These are phyloP conservation scores for Cercospora zeae-maydis DNA, from an alignment of 2,329 filamentous ascomycete species.

Conservation along the genomic window DNA sequence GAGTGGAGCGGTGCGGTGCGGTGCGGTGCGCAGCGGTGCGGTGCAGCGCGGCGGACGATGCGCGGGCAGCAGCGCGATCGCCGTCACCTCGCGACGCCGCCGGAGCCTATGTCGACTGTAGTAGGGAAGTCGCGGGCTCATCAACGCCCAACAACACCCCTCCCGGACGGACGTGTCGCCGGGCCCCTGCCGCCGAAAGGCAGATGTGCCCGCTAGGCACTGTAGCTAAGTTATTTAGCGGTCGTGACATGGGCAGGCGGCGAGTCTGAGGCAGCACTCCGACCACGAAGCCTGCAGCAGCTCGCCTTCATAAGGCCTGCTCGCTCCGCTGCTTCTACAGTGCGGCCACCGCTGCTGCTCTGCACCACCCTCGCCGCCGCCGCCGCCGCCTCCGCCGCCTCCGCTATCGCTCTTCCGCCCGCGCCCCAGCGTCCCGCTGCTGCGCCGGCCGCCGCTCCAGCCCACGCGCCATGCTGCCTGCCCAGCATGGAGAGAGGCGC, in stretches of 20 bases:
- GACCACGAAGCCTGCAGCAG: not conserved
- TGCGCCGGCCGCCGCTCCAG: not conserved
- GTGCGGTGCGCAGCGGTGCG: not conserved
- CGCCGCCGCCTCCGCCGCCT: not conserved
- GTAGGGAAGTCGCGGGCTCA: no score
- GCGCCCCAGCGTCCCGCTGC: not conserved
- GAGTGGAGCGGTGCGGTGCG: no score
- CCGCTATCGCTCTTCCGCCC: no score
- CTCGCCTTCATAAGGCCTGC: constrained; percentile 5
- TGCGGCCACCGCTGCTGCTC: not conserved
- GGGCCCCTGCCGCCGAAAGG: not conserved
- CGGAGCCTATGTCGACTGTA: no score
- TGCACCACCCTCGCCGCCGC: no score
- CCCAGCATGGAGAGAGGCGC: constrained; percentile 15
- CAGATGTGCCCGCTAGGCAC: not conserved
- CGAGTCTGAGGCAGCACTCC: constrained; percentile 7
- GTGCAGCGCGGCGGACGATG: not conserved
- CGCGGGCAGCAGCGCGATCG: not conserved
- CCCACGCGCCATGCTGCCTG: not conserved
- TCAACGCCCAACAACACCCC: not conserved
- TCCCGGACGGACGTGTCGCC: not conserved
- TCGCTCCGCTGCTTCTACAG: not conserved
- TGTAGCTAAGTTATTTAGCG: no score
- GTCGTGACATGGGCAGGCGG: constrained; percentile 4
- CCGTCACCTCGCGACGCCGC: not conserved